A percentile compares a stretch with the other conserved stretches of the same genome.
Conservation (phyloP, 2,329 filamentous ascomycete species). For the Teratosphaeria nubilosa region DNA sequence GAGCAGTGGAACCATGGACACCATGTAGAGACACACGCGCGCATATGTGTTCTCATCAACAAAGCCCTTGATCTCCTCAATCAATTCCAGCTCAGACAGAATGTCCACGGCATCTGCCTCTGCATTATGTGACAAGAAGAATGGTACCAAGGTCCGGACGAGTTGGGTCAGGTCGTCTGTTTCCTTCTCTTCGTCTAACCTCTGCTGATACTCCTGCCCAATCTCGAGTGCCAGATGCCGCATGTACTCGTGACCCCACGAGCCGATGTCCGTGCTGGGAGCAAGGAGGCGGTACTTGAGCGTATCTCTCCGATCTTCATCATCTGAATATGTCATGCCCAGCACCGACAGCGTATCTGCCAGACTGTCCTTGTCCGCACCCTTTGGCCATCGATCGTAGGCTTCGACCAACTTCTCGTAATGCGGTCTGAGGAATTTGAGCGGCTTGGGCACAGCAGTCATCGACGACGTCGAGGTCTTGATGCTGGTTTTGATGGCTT, state of each 20-base stretch:
- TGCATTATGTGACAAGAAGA: constrained; percentile 94
- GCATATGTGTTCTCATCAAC: constrained; percentile 90
- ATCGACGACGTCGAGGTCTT: constrained; percentile 99
- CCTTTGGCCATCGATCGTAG: constrained; percentile 79
- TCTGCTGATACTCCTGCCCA: constrained; percentile 83
- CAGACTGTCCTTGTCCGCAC: constrained; percentile 76
- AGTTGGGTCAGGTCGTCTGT: constrained; percentile 78
- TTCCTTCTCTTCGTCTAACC: constrained; percentile 74
- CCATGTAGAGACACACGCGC: constrained; percentile 93
- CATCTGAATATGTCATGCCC: constrained; percentile 89
- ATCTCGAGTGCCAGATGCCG: constrained; percentile 92
- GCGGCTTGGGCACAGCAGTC: constrained; percentile 95
- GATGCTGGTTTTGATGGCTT: constrained; percentile 96
- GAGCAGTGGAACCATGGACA: constrained; percentile 95
- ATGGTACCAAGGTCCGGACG: constrained; percentile 73
- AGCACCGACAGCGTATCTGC: constrained; percentile 95
- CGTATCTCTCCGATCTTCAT: constrained; percentile 91
- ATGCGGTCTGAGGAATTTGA: constrained; percentile 95
- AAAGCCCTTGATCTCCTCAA: constrained; percentile 79
- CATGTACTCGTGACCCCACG: constrained; percentile 98
- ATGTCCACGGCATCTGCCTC: constrained; percentile 97
- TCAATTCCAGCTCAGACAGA: constrained; percentile 94
- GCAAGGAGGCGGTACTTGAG: constrained; percentile 89
- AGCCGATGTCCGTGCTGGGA: constrained; percentile 82
- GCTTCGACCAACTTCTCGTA: constrained; percentile 81